Base-by-base conservation (phyloP, 2,329 filamentous ascomycete genomes). In the Tolypocladium guangdongense region DNA sequence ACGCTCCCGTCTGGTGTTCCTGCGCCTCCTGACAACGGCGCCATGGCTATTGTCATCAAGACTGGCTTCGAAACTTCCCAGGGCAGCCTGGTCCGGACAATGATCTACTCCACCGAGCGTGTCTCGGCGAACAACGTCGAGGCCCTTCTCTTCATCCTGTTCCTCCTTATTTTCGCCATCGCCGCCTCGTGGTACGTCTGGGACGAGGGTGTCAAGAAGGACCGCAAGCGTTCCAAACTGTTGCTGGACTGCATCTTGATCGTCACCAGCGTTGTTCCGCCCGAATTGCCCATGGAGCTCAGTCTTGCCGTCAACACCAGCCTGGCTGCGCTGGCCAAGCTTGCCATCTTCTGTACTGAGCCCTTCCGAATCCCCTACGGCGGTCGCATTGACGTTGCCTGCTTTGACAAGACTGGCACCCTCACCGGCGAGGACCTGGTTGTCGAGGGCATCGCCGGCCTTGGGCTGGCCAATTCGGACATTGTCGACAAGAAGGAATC, bases 121-220 rank as follows among this genome's bases (percentile, higher is more conserved):
- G 92, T 99, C 27, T 97, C 92, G n/a, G 93, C 93, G 62, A 96
- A 96, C 74, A 97, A 99, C 65, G 85, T 86, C 46, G 93, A 99
- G 72, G 93, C 93, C 2, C 75, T 99, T n/a, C 79, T 95, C 56
- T 99, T 99, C 75, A 99, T 99, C 60, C 79, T 99, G 55, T 99
- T 99, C 78, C 80, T 99, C 32, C 81, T 96, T 52, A 82, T 97
- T 63, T 99, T 99, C 73, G 95, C 95, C 63, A 82, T 99, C 67
- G 95, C 93, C 53, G 93, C 93, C 51, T 96, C 93, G 14, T 96
- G 93, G 91, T 99, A 99, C 69, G 93, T 99, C 55, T 99, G 93
- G 93, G 83, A 91, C 57, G 92, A 99, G 71, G 95, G 93, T 74
- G 92, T 99, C 52, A 81, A 82, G 67, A 90, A 88, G 74, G 92